Percentiles rank a stretch among this genome's conserved stretches.
Evolutionary conservation across 345 rosid genomes (phyloP).

Genomic region (Cardamine resedifolia): DNA sequence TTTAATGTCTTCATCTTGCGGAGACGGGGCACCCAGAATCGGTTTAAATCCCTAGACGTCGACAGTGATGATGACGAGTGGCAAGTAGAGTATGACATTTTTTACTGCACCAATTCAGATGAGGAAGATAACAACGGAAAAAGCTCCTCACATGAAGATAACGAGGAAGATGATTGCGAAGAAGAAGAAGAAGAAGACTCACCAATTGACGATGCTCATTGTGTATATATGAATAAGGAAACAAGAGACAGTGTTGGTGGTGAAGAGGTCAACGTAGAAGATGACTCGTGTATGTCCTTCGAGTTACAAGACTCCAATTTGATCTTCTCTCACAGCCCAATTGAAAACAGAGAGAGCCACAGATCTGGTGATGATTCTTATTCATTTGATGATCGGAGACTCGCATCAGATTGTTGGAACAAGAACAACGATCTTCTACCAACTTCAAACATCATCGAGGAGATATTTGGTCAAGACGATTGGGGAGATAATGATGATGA

Average conservation of each 20-base stretch:
- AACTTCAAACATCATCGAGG: conserved; percentile 70
- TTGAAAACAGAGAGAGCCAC: conserved; percentile 22
- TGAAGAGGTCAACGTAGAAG: conserved; percentile 26
- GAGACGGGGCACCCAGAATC: conserved; percentile 71
- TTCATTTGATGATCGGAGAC: conserved; percentile 46
- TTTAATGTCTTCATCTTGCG: conserved; percentile 74
- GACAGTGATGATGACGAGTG: conserved; percentile 87
- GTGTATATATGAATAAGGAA: conserved; percentile 27
- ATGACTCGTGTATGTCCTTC: conserved; percentile 61
- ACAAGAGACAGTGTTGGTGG: conserved; percentile 22
- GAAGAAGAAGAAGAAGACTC: conserved; percentile 9
- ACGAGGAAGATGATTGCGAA: conserved; percentile 22
- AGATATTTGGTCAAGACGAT: conserved; percentile 50
- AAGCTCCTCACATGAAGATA: conserved; percentile 26
- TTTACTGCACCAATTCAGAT: conserved; percentile 32
- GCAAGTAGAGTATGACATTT: conserved; percentile 40
- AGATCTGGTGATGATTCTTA: conserved; percentile 40
- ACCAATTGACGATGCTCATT: conserved; percentile 1
- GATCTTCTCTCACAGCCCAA: conserved; percentile 19
- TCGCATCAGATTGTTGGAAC: conserved; percentile 36
- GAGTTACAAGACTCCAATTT: conserved; percentile 45
- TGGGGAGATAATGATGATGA: conserved; percentile 5
- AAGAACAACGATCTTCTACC: conserved; percentile 56
- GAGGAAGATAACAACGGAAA: conserved; percentile 39
- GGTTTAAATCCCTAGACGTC: conserved; percentile 49